Base-by-base conservation (phyloP, 2,329 filamentous ascomycete species). In the Claviceps sp. region DNA sequence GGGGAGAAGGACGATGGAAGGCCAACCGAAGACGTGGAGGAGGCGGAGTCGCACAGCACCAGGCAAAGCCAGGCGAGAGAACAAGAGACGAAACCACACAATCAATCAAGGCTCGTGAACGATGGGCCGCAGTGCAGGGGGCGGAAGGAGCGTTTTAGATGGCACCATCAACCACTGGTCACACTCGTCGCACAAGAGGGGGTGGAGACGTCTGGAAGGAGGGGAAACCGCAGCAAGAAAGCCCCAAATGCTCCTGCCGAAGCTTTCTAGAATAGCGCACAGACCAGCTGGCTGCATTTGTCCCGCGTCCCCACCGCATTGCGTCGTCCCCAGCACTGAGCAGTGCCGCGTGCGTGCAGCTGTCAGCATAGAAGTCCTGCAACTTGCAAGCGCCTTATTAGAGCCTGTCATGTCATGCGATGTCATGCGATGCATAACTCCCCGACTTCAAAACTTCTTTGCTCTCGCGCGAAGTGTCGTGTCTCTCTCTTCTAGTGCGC, bases 221-320 rank as follows among this genome's bases (percentile, higher is more conserved):
- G 8, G 23, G 36, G 22, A 45, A 23, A 48, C 43, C 37, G 34
- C 49, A 50, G 42, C 45, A 49, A 39, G 51, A 49, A 49, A 49
- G 50, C 45, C 47, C 50, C 40, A 36, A 45, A 36, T 11, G 50
- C 50, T 46, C 50, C 29, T 47, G 53, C 45, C 49, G 58, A 61
- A 60, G 56, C 57, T 59, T 61, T 60, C 57, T 61, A 61, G 60
- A 61, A 61, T 45, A 40, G 53, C 50, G 57, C 59, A 60, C 59
- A 51, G 56, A 40, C 54, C 58, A 56, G 38, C n/a, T 17, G 38
- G 36, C 40, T 50, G 51, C 49, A 50, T 45, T 34, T 50, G 51
- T 52, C 51, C 51, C 47, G 47, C 47, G 47, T 39, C 51, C 34
- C 47, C 47, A 49, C 38, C 39, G 22, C 47, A 42, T 16, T 5